Base-by-base conservation (phyloP, 352 stramenopile genomes). In the Globisporangium abappressorium region DNA sequence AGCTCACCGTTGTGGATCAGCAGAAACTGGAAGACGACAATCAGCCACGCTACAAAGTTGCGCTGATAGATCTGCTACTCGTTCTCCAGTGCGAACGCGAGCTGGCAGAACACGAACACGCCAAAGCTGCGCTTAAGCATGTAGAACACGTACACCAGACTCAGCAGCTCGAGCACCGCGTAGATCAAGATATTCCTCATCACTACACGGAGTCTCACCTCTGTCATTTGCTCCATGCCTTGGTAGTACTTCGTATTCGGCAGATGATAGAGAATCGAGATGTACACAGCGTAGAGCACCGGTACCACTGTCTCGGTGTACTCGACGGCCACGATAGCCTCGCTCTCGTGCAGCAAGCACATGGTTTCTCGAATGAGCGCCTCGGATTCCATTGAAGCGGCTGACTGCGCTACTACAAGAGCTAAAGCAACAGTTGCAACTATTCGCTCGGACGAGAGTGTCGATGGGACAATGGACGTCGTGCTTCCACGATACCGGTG, bases 21-120 rank as follows among this genome's bases (percentile, higher is more conserved):
- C 47, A 76, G 69, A 60, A 79, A 79, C 63, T 71, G 70, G 36
- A 78, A 73, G 28, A 71, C 70, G 15, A 74, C 69, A 8, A 70
- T 64, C 30, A 78, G 72, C 22, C 70, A 78, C 46, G 69, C 73
- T 28, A 58, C 63, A 15, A 78, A 66, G 34, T 74, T 76, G 33
- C 66, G 62, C 18, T 73, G 71, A 12, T 75, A 70, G 38, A 76
- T 66, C 11, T 64, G 47, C 1, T 54, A 65, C 8, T 71, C 66
- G 4, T 46, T 74, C 68, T 80, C 71, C 26, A 80, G 59, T 3
- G 74, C 66, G 33, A 57, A 38, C 53, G 53, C 53, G 36, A 63
- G 36, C 43, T 63, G 36, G 22, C 55, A 38, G 14, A 47, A 54
- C n/a, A 36, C 22, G 14, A 9, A 54, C 38, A n/a, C 41, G 0